Evolutionary conservation across 1,284 basidiomycete species (phyloP), one percentile per base, ranked within the genome.

Genomic region (Meira miltonrushii): DNA sequence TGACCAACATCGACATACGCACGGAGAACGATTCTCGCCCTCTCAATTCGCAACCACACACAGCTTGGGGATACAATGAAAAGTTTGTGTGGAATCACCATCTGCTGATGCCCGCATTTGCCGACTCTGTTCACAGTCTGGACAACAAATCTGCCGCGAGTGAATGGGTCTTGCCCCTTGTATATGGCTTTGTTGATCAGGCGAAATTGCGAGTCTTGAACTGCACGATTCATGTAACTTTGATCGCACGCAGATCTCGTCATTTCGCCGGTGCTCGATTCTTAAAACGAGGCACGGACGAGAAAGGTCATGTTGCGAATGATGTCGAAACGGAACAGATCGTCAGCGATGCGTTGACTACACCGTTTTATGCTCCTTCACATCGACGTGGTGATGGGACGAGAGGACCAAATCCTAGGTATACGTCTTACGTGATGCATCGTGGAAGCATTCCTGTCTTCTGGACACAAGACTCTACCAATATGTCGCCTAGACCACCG

Each of bases 251-350:
- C 2, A 82, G 95, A 44, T 97, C 94, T 5, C 84, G 95, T 0
- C 92, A 96, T 79, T 96, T 90, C 79, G 95, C 95, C 11, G 95
- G 95, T 19, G 92, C 93, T 1, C 84, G 95, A 25, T 99, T 95
- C 80, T 81, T 97, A 37, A 97, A 94, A 64, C 85, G 95, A 58
- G 95, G 95, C 1, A 90, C 93, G 19, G 93, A 96, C 71, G 89
- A 93, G 67, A 50, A 65, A 6, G 95, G 95, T 1, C 90, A 96
- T 74, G 95, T 98, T 1, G 95, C 94, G 1, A 99, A 99, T 72
- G 95, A 98, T 79, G 95, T 99, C 1, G 95, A 99, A 79, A 97
- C 93, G 0, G 95, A 99, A 74, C 95, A 99, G 75, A 95, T 98
- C 55, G 93, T 98, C 0, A 91, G 88, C 2, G 94, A 98, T 75